phyloP scores from a whole-genome alignment of 192 early-diverging fungal species.

The Backusella morwellensis region DNA sequence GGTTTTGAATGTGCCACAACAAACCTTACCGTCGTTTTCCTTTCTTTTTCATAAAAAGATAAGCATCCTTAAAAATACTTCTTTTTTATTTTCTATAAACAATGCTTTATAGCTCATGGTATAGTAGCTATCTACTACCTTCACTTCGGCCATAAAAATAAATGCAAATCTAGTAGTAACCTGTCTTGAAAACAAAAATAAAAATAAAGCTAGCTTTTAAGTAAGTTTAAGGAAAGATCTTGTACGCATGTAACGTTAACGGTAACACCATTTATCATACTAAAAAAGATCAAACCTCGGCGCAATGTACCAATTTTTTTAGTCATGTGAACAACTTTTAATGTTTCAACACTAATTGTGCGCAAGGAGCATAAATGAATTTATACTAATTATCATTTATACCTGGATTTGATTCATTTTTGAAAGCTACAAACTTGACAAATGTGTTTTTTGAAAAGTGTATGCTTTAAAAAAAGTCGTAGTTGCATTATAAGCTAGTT shows the following conservation, averaged over 20 bases:
- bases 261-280: not conserved
- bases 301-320: not conserved
- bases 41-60: not conserved
- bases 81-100: not conserved
- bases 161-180: not conserved
- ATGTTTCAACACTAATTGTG: not conserved
- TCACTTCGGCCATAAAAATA: not conserved
- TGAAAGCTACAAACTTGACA: too few relatives aligned
- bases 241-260: not conserved
- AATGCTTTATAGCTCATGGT: not conserved
- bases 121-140: not conserved
- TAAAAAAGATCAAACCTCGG: not conserved
- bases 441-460: too few relatives aligned
- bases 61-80: not conserved
- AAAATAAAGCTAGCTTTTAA: not conserved
- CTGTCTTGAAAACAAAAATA: not conserved
- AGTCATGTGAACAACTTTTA: not conserved
- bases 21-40: not conserved
- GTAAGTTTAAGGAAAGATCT: constrained; percentile 1
- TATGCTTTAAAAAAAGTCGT: too few relatives aligned
- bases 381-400: too few relatives aligned
- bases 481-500: too few relatives aligned
- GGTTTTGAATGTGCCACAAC: not conserved
- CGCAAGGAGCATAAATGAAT: not conserved
- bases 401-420: too few relatives aligned